Percentiles rank a stretch among this genome's conserved stretches.
These are phyloP conservation scores for Penicillium roqueforti DNA, from an alignment of 495 filamentous ascomycete genomes.

Conservation along the genomic window DNA sequence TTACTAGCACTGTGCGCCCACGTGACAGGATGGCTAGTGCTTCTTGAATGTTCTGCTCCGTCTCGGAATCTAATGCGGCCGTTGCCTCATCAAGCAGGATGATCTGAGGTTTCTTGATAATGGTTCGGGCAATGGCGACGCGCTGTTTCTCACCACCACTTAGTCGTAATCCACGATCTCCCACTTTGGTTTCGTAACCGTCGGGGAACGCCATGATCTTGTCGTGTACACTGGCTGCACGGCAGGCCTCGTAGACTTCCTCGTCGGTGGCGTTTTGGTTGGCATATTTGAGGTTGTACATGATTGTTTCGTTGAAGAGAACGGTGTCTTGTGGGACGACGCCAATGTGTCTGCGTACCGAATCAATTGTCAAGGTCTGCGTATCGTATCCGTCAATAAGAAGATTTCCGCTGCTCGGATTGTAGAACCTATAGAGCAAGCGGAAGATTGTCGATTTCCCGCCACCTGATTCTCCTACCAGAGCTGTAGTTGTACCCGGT, in stretches of 20 bases:
- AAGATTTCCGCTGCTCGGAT: conserved; percentile 63
- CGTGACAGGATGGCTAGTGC: conserved; percentile 62
- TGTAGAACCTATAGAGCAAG: conserved; percentile 81
- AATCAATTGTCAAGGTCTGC: conserved; percentile 72
- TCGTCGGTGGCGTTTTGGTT: conserved; percentile 71
- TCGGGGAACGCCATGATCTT: conserved; percentile 81
- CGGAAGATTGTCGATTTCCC: conserved; percentile 87
- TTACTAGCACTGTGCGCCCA: conserved; percentile 67
- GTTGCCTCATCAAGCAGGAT: conserved; percentile 64
- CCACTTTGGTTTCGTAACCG: conserved; percentile 72
- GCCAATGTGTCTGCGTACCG: conserved; percentile 70
- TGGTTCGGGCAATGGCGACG: conserved; percentile 81
- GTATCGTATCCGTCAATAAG: conserved; percentile 70
- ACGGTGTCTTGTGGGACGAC: conserved; percentile 84
- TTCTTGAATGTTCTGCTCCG: conserved; percentile 78
- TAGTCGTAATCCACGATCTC: conserved; percentile 78
- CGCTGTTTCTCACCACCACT: conserved; percentile 86
- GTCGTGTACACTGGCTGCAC: conserved; percentile 77
- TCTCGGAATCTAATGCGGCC: conserved; percentile 36
- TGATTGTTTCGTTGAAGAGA: conserved; percentile 79
- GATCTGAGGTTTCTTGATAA: conserved; percentile 79
- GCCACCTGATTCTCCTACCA: conserved; percentile 82
- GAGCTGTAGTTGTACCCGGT: conserved; percentile 77
- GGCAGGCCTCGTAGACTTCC: conserved; percentile 68
- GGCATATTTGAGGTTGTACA: conserved; percentile 85